phyloP scores from a whole-genome alignment of 2,329 filamentous ascomycete species.

The Fusarium sp. region DNA sequence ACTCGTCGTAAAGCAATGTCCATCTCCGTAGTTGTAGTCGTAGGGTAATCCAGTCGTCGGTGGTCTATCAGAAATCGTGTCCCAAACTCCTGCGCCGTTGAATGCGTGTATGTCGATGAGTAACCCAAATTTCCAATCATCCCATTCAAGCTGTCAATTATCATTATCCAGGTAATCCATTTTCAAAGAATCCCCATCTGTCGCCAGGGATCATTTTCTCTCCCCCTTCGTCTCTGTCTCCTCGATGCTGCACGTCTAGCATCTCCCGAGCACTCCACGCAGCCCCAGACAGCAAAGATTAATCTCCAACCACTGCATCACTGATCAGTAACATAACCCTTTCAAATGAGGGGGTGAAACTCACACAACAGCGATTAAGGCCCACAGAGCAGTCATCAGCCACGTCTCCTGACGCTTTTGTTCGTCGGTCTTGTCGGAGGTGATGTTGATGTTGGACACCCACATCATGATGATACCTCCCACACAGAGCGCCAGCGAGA shows the following conservation, averaged over 20 bases:
- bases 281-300: constrained; percentile 51
- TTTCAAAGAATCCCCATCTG: constrained; percentile 42
- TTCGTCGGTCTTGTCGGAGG: constrained; percentile 12
- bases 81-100: constrained; percentile 21
- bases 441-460: constrained; percentile 51
- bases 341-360: background rate
- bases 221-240: constrained; percentile 33
- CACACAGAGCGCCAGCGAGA: constrained; percentile 53
- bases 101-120: constrained; percentile 18
- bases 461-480: constrained; percentile 55
- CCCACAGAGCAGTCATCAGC: constrained; percentile 44
- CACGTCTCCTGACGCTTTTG: constrained; percentile 37
- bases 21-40: background rate
- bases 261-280: constrained; percentile 49
- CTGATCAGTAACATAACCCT: constrained; percentile 5
- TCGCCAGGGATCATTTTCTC: constrained; percentile 42
- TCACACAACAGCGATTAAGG: constrained; percentile 48
- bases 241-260: constrained; percentile 40
- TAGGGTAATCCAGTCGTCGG: background rate
- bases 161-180: constrained; percentile 17
- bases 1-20: background rate
- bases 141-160: constrained; percentile 7
- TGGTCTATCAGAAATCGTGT: constrained; percentile 6
- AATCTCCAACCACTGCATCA: constrained; percentile 48
- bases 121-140: background rate